phyloP scores from a whole-genome alignment of 768 basidiomycete genomes.

The Naganishia vaughanmartiniae region DNA sequence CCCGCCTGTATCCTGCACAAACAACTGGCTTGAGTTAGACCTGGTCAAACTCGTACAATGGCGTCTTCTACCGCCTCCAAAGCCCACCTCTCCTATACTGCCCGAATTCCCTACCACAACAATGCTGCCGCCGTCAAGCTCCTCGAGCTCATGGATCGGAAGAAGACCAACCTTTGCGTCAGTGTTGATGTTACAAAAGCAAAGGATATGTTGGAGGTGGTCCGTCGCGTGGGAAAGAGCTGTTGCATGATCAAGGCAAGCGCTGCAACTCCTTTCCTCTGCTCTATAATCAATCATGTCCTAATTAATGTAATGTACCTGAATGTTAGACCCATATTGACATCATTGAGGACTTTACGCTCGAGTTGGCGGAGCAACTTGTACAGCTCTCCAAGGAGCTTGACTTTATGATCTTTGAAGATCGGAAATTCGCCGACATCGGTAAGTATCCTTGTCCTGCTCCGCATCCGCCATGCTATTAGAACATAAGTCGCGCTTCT shows the following conservation, averaged over 20 bases:
- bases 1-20: not conserved
- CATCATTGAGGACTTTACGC: conserved; percentile 86
- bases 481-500: not conserved
- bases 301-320: conserved; percentile 1
- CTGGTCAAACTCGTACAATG: not conserved
- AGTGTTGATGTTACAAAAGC: conserved; percentile 88
- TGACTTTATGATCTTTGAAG: conserved; percentile 96
- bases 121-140: conserved; percentile 78
- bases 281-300: not conserved
- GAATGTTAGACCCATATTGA: conserved; percentile 88
- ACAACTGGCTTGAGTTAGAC: not conserved
- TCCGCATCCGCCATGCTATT: conserved; percentile 57
- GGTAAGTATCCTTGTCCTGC: conserved; percentile 57
- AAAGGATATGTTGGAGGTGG: conserved; percentile 74
- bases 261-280: conserved; percentile 2
- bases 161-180: conserved; percentile 87
- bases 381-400: conserved; percentile 70
- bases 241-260: conserved; percentile 87
- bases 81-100: conserved; percentile 40
- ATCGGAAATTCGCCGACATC: conserved; percentile 98
- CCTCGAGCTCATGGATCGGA: conserved; percentile 77
- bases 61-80: conserved; percentile 27
- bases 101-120: conserved; percentile 41
- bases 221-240: conserved; percentile 82
- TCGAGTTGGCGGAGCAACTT: conserved; percentile 66